These are phyloP conservation scores for Aspergillus tanneri DNA, from an alignment of 2,329 filamentous ascomycete genomes.

Conservation along the genomic window DNA sequence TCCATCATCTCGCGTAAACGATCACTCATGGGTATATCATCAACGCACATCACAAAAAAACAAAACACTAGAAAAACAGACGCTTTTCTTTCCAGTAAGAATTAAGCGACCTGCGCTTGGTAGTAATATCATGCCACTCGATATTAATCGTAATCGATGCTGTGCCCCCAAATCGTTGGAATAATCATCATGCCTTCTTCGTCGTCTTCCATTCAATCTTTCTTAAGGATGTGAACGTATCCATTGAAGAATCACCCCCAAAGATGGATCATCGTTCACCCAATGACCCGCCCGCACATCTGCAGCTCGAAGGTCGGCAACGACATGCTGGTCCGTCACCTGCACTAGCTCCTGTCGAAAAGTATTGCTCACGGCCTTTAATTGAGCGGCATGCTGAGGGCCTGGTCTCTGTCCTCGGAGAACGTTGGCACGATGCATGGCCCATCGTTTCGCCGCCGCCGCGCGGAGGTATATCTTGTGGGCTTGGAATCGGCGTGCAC, in stretches of 20 bases:
- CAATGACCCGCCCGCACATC: slow-evolving; percentile 60
- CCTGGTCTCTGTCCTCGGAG: slow-evolving; percentile 53
- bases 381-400: slow-evolving; percentile 46
- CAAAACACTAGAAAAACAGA: slow-evolving; percentile 6
- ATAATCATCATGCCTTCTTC: slow-evolving; percentile 3
- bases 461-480: slow-evolving; percentile 61
- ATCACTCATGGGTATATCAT: slow-evolving; percentile 23
- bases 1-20: slow-evolving; percentile 13
- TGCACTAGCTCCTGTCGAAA: slow-evolving; percentile 56
- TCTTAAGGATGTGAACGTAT: slow-evolving; percentile 38
- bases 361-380: slow-evolving; percentile 51
- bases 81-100: slow-evolving; percentile 6
- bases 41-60: slow-evolving; percentile 12
- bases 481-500: slow-evolving; percentile 60
- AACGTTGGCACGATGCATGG: slow-evolving; percentile 53
- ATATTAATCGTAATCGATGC: slow-evolving; percentile 10
- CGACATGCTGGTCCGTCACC: slow-evolving; percentile 58
- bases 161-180: slow-evolving; percentile 2
- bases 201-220: neutral
- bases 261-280: slow-evolving; percentile 60
- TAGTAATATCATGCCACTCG: slow-evolving; percentile 12
- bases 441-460: slow-evolving; percentile 59
- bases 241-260: slow-evolving; percentile 52
- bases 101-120: slow-evolving; percentile 20
- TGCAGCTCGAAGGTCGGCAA: slow-evolving; percentile 54